Conservation (phyloP, 441 rosid species). For the Aquilaria agallochum region DNA sequence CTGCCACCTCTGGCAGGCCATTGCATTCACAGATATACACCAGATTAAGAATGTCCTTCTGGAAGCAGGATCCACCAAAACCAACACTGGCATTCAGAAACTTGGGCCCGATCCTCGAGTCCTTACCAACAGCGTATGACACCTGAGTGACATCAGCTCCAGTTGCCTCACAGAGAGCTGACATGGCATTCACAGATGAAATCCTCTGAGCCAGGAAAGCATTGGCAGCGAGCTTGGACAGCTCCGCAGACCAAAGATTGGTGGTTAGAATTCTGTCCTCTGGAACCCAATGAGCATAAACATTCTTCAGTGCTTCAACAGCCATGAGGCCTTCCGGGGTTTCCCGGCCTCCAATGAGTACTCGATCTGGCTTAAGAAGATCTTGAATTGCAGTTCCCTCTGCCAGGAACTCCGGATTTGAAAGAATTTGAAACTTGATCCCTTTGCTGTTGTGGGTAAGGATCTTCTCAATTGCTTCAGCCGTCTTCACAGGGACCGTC, state of each 20-base stretch:
- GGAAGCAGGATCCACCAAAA: conserved; percentile 95
- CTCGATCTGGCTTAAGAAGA: conserved; percentile 80
- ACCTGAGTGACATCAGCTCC: conserved; percentile 90
- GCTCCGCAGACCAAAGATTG: conserved; percentile 98
- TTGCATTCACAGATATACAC: conserved; percentile 96
- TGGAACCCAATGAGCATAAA: conserved; percentile 93
- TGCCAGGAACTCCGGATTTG: conserved; percentile 96
- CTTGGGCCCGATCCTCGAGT: conserved; percentile 83
- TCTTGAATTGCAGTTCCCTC: conserved; percentile 95
- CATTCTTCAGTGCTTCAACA: conserved; percentile 68
- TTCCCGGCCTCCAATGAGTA: conserved; percentile 95
- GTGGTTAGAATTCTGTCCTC: conserved; percentile 76
- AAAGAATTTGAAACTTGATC: conserved; percentile 91
- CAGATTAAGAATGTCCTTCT: conserved; percentile 83
- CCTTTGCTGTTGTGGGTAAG: conserved; percentile 93
- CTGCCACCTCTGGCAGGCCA: conserved; percentile 88
- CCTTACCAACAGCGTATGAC: conserved; percentile 75
- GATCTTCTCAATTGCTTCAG: conserved; percentile 92
- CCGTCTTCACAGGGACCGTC: conserved; percentile 93
- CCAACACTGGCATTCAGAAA: conserved; percentile 92
- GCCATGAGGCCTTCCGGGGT: conserved; percentile 88
- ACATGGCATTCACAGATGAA: conserved; percentile 94
- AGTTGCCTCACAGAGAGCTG: conserved; percentile 93
- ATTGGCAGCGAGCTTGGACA: conserved; percentile 92
- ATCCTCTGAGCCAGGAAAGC: conserved; percentile 97